These are phyloP conservation scores for Vicia faba DNA, from an alignment of 306 rosid species.

Conservation along the genomic window DNA sequence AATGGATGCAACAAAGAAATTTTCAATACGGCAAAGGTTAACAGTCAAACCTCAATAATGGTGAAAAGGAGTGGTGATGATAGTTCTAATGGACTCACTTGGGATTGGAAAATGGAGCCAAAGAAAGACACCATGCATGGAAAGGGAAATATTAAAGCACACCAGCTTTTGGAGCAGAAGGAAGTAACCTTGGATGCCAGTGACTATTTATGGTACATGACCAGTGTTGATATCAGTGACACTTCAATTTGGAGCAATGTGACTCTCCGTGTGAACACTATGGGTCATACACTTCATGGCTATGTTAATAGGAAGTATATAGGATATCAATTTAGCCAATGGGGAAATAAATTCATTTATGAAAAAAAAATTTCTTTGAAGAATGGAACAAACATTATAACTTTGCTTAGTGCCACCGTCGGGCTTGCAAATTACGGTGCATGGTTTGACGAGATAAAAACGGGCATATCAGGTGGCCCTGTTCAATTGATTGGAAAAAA, in stretches of 20 bases:
- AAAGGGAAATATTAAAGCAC: neutral
- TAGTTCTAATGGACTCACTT: neutral
- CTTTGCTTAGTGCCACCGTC: slow-evolving; percentile 7
- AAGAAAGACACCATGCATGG: slow-evolving; percentile 10
- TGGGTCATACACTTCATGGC: slow-evolving; percentile 3
- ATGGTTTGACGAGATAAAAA: slow-evolving; percentile 3
- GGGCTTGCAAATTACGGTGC: slow-evolving; percentile 15
- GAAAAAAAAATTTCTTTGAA: slow-evolving; percentile 4
- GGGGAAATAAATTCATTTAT: neutral
- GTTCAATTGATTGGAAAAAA: slow-evolving; percentile 14
- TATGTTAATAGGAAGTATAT: slow-evolving; percentile 1
- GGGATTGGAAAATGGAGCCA: slow-evolving; percentile 12
- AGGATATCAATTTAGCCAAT: slow-evolving; percentile 8
- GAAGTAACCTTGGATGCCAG: neutral
- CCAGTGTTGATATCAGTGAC: slow-evolving; percentile 18
- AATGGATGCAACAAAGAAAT: neutral
- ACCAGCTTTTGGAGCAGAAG: neutral
- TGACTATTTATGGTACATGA: slow-evolving; percentile 21
- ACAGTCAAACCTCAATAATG: slow-evolving; percentile 12
- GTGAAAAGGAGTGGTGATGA: neutral
- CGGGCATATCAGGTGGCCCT: neutral
- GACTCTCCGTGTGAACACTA: neutral
- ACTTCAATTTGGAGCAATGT: slow-evolving; percentile 9
- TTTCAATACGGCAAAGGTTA: slow-evolving; percentile 17
- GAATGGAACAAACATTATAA: slow-evolving; percentile 9